Base-by-base conservation (phyloP, 768 basidiomycete genomes). In the Crucibulum laeve region DNA sequence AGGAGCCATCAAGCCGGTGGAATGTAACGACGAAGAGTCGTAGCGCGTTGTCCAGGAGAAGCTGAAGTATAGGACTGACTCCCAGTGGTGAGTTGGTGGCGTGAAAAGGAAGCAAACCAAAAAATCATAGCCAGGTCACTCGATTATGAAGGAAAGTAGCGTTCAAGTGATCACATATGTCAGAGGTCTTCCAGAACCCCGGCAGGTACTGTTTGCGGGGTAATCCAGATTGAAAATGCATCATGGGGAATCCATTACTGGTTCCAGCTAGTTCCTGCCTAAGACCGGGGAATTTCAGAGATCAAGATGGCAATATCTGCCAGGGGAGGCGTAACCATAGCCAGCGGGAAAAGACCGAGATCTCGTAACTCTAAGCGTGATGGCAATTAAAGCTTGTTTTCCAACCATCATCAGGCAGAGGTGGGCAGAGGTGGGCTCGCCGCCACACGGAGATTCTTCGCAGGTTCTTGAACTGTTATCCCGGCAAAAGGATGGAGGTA, bases 1-100 rank as follows among this genome's bases (percentile, higher is more conserved):
- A 37, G 50, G 37, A 13, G 49, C 43, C 49, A 53, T 59, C 5
- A 8, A 32, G 8, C 23, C 10, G 8, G 10, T 10, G 28, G 8
- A 32, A 15, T 10, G 15, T 15, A 32, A 25, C 13, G 35, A 37
- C 35, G 15, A 32, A 32, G 35, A n/a, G 35, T 19, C 10, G 13
- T 37, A 18, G 10, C 13, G 35, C 35, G 19, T 10, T 19, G 11
- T 37, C 35, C 18, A 18, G 13, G 19, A 5, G 19, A 37, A 18
- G 11, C 10, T 10, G 18, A 37, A 37, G 15, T 32, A 11, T 32
- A 32, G 11, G 28, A 32, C 28, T 2, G 4, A n/a, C n/a, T n/a
- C n/a, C n/a, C n/a, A n/a, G n/a, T n/a, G n/a, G n/a, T n/a, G n/a
- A n/a, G n/a, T n/a, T n/a, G n/a, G n/a, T n/a, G n/a, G n/a, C n/a